Percentiles rank a stretch among this genome's conserved stretches.
These are phyloP conservation scores for Aechmea fasciata DNA, from an alignment of 176 grass and related monocot genomes.

Conservation along the genomic window DNA sequence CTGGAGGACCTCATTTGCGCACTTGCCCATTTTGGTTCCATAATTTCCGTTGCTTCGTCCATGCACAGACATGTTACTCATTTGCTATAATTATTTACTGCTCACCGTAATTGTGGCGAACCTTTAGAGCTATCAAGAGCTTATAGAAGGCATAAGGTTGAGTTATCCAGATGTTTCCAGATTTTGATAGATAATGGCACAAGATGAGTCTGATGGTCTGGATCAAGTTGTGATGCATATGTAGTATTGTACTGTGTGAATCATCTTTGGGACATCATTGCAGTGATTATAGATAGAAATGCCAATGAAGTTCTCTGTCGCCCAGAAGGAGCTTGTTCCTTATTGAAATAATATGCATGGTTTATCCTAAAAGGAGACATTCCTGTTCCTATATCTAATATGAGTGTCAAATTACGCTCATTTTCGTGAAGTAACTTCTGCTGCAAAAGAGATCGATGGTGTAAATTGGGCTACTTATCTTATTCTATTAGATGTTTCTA, in stretches of 20 bases:
- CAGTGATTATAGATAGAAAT: background rate
- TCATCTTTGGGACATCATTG: background rate
- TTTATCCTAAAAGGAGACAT: background rate
- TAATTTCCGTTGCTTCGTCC: no score
- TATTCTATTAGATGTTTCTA: background rate
- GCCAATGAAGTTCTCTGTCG: background rate
- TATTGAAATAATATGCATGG: background rate
- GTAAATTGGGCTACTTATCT: background rate
- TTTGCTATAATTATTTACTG: conserved; percentile 3
- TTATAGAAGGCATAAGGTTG: background rate
- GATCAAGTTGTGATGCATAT: background rate
- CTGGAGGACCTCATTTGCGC: no score
- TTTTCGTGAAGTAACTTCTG: background rate
- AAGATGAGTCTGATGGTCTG: background rate
- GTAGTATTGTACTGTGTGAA: background rate
- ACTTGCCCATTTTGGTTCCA: no score
- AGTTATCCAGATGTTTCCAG: background rate
- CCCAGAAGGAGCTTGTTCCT: background rate
- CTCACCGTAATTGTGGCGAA: background rate
- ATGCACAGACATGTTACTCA: conserved; percentile 1
- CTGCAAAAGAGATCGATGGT: background rate
- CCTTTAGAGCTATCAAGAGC: background rate
- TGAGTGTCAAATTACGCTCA: background rate
- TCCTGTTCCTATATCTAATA: background rate
- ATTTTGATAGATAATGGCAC: background rate